Base-by-base conservation (phyloP, 2,329 filamentous ascomycete species). In the Alternaria rosae region DNA sequence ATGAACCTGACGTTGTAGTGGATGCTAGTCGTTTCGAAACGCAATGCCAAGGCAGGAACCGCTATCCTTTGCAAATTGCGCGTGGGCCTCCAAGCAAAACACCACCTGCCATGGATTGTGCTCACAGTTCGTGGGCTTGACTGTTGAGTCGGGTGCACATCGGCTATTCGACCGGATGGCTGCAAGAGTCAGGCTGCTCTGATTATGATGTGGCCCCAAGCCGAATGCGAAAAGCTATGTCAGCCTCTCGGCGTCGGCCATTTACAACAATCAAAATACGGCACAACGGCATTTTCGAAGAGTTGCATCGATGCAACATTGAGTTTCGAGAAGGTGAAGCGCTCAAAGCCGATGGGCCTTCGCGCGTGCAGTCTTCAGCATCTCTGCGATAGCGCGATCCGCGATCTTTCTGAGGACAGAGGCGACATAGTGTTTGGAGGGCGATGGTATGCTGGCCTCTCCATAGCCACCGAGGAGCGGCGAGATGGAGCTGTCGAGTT, bases 21-120 rank as follows among this genome's bases (percentile, higher is more conserved):
- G 50, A 54, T 45, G 51, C 44, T 64, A 48, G 64, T 42, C 54
- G 69, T 70, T 70, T 68, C 55, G 66, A 72, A 70, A 73, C 69
- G 54, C 48, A 66, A 38, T 20, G 51, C 56, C 65, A 62, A 72
- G 62, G 56, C 61, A 61, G 54, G 48, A 42, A 28, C 54, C 21
- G 32, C 28, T 32, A 57, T 53, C 54, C 48, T 58, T 42, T 20
- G 32, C 35, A 58, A 58, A 59, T 61, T 61, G 54, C 48, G 15
- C 32, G 59, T 58, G 59, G 59, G 48, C 21, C 59, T 13, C 42
- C 20, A 26, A 47, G 45, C 47, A 47, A 42, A 61, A 54, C 48
- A 47, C 54, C 45, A 58, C 42, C 17, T 41, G 25, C 32, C 13
- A 43, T 47, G 25, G 55, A 61, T 28, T n/a, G 48, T 20, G 10